phyloP scores from a whole-genome alignment of 1,284 basidiomycete genomes.

The Fomitopsis pinicola region DNA sequence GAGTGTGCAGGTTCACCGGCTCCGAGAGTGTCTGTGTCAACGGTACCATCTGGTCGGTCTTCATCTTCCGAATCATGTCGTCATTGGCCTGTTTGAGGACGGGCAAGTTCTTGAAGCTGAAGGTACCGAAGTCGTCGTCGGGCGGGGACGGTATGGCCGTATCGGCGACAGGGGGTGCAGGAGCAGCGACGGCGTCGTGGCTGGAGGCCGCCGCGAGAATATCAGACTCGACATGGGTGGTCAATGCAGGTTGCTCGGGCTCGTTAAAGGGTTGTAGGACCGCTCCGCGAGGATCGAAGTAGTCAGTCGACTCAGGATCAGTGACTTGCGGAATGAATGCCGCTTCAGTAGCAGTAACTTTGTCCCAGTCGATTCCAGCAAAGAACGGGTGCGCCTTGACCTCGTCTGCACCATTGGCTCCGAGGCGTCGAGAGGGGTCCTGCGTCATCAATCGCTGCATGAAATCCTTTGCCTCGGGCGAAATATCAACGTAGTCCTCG shows the following conservation, averaged over 20 bases:
- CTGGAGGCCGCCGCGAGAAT: conserved; percentile 34
- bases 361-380: conserved; percentile 88
- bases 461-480: conserved; percentile 85
- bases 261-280: conserved; percentile 87
- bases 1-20: conserved; percentile 48
- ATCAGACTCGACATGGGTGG: conserved; percentile 43
- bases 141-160: conserved; percentile 49
- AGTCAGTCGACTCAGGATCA: conserved; percentile 98
- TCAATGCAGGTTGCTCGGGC: conserved; percentile 56
- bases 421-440: conserved; percentile 80
- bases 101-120: conserved; percentile 97
- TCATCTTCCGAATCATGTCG: conserved; percentile 94
- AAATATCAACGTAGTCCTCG: conserved; percentile 87
- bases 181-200: conserved; percentile 34
- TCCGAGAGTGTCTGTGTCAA: conserved; percentile 71
- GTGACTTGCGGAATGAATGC: conserved; percentile 95
- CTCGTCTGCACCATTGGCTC: conserved; percentile 86
- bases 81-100: conserved; percentile 98
- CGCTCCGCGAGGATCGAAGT: conserved; percentile 96
- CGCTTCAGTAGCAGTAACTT: conserved; percentile 83
- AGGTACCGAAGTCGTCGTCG: conserved; percentile 93
- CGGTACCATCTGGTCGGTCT: conserved; percentile 75
- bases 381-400: conserved; percentile 94
- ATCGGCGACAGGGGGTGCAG: conserved; percentile 36
- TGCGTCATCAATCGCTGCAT: conserved; percentile 87